These are phyloP conservation scores for Chenopodium quinoa DNA, from an alignment of 148 eudicot species.

Conservation along the genomic window DNA sequence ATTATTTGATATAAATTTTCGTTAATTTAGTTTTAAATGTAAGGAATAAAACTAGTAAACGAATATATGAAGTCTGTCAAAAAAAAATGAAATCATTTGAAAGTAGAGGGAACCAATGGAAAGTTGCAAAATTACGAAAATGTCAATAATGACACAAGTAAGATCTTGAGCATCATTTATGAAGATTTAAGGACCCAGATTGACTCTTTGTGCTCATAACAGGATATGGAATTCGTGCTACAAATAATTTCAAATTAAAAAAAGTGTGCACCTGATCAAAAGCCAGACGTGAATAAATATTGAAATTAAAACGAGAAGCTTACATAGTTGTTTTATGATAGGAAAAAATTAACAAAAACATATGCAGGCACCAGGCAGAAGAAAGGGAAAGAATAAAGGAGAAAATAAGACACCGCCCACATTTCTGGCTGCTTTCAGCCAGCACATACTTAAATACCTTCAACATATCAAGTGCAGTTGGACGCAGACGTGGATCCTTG, in stretches of 20 bases:
- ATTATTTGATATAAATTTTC: too few relatives aligned
- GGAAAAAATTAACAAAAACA: background rate
- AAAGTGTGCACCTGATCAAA: background rate
- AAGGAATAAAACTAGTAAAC: too few relatives aligned
- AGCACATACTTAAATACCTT: slow-evolving; percentile 49
- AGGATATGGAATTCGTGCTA: background rate
- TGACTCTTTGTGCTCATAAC: too few relatives aligned
- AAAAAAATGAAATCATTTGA: too few relatives aligned
- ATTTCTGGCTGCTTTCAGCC: background rate
- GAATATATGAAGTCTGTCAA: too few relatives aligned
- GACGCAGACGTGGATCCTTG: slow-evolving; percentile 90
- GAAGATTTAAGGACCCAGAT: too few relatives aligned
- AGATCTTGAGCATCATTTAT: too few relatives aligned
- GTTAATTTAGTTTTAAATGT: too few relatives aligned
- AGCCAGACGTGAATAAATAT: background rate
- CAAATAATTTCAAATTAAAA: background rate
- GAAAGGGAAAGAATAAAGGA: background rate
- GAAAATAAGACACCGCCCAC: background rate
- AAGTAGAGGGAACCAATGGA: too few relatives aligned
- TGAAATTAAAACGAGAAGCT: background rate
- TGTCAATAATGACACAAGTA: too few relatives aligned
- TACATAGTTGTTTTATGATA: background rate
- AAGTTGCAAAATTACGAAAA: too few relatives aligned
- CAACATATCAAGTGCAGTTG: slow-evolving; percentile 86
- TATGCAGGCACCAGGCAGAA: background rate